Evolutionary conservation across 495 filamentous ascomycete species (phyloP).

Genomic region (Aspergillus diversus): DNA sequence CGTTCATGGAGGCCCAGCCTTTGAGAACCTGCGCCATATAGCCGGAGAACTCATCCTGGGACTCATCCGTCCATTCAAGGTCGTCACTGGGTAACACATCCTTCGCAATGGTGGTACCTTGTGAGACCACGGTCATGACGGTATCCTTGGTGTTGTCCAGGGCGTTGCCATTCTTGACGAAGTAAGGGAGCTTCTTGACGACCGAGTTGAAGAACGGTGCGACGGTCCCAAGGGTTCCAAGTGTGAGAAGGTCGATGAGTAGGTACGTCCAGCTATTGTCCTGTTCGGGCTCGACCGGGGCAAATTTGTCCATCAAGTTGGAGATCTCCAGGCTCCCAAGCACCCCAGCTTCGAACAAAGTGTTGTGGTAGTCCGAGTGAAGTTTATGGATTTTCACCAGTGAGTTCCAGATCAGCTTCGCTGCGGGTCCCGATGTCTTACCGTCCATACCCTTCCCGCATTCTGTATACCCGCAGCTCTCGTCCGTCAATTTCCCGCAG

Average conservation of each 20-base stretch:
- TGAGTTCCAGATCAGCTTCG: neutral
- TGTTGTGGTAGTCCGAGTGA: slow-evolving; percentile 18
- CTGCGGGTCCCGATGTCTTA: neutral
- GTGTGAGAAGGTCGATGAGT: slow-evolving; percentile 29
- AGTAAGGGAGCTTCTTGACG: neutral
- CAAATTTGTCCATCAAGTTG: slow-evolving; percentile 35
- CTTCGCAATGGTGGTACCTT: slow-evolving; percentile 10
- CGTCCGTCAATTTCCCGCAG: slow-evolving; percentile 17
- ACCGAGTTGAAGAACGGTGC: slow-evolving; percentile 30
- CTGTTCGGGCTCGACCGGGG: slow-evolving; percentile 27
- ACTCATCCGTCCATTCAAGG: slow-evolving; percentile 9
- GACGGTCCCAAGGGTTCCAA: slow-evolving; percentile 25
- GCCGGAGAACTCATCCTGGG: slow-evolving; percentile 25
- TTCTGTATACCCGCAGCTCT: slow-evolving; percentile 10
- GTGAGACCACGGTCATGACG: slow-evolving; percentile 1
- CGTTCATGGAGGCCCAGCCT: slow-evolving; percentile 21
- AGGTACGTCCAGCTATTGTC: slow-evolving; percentile 29
- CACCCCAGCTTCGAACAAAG: slow-evolving; percentile 8
- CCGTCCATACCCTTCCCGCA: slow-evolving; percentile 2
- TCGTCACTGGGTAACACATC: slow-evolving; percentile 5
- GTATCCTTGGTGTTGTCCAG: slow-evolving; percentile 6
- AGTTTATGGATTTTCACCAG: slow-evolving; percentile 24
- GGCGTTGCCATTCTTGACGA: neutral
- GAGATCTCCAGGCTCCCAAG: slow-evolving; percentile 14
- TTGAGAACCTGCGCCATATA: slow-evolving; percentile 27